Evolutionary conservation across 176 grass and related monocot species (phyloP).

Genomic region (Aegilops speltoides): DNA sequence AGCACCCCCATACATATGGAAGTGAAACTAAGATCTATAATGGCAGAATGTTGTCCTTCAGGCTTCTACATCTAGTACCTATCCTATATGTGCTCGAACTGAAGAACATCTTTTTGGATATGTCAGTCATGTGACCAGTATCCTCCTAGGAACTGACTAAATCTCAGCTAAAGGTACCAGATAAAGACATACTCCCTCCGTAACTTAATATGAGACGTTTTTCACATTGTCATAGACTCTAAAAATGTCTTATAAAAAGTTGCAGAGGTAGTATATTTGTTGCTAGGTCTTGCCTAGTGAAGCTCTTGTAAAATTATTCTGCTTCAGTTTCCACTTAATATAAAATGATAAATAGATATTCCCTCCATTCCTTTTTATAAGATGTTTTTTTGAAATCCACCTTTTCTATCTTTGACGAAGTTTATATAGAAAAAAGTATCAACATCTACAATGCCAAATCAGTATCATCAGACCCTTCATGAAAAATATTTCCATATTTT

Average conservation of each 20-base stretch:
- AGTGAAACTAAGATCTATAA: neutral
- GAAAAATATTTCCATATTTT: too few relatives aligned
- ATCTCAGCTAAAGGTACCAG: neutral
- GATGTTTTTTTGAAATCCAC: too few relatives aligned
- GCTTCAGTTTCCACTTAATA: constrained; percentile 2
- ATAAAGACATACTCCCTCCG: neutral
- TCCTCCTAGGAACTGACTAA: neutral
- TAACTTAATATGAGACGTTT: too few relatives aligned
- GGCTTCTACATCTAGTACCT: neutral
- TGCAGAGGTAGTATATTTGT: neutral
- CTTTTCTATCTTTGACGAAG: too few relatives aligned
- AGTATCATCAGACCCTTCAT: too few relatives aligned
- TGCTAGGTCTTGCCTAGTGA: neutral
- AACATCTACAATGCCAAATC: too few relatives aligned
- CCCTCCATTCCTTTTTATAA: too few relatives aligned
- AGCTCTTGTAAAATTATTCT: neutral
- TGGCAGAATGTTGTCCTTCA: neutral
- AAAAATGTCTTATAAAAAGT: too few relatives aligned
- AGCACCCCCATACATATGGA: neutral
- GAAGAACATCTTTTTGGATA: neutral
- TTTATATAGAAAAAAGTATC: too few relatives aligned
- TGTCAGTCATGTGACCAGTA: neutral
- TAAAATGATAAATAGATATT: neutral
- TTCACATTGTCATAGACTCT: too few relatives aligned
- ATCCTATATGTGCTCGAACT: neutral